Evolutionary conservation across 495 filamentous ascomycete species (phyloP).

Genomic region (Durotheca rogersii): DNA sequence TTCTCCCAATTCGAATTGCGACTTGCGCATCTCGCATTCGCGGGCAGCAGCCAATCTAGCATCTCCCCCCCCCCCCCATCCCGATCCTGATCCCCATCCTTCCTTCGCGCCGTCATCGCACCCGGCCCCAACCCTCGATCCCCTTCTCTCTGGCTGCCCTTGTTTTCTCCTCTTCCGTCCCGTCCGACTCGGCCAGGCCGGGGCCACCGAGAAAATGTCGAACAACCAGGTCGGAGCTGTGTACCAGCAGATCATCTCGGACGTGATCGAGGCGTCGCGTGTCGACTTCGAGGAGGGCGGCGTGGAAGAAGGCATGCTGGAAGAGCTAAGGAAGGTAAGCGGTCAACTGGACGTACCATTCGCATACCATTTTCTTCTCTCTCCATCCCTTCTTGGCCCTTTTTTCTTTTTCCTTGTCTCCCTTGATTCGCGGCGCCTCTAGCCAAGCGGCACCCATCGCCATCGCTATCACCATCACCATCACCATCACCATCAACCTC

Average conservation of each 20-base stretch:
- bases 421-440: conserved; percentile 8
- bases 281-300: conserved; percentile 97
- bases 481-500: conserved; percentile 2
- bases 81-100: too few relatives aligned
- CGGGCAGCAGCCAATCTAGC: too few relatives aligned
- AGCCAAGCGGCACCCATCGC: too few relatives aligned
- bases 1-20: too few relatives aligned
- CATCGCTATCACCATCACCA: conserved; percentile 1
- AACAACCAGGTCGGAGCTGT: conserved; percentile 65
- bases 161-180: neutral
- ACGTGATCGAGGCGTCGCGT: conserved; percentile 82
- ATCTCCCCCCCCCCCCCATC: neutral
- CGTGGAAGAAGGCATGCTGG: conserved; percentile 78
- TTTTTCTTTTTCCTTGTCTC: conserved; percentile 6
- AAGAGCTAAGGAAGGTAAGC: conserved; percentile 81
- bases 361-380: conserved; percentile 25
- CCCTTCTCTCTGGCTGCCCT: neutral
- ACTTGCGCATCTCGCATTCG: too few relatives aligned
- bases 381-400: conserved; percentile 33
- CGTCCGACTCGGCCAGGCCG: too few relatives aligned
- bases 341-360: conserved; percentile 19
- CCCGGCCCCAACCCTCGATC: too few relatives aligned
- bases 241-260: conserved; percentile 87
- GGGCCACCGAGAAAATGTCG: too few relatives aligned
- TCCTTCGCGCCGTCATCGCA: too few relatives aligned